phyloP scores from a whole-genome alignment of 2,329 filamentous ascomycete genomes.

The Sordariomycetes sp. region DNA sequence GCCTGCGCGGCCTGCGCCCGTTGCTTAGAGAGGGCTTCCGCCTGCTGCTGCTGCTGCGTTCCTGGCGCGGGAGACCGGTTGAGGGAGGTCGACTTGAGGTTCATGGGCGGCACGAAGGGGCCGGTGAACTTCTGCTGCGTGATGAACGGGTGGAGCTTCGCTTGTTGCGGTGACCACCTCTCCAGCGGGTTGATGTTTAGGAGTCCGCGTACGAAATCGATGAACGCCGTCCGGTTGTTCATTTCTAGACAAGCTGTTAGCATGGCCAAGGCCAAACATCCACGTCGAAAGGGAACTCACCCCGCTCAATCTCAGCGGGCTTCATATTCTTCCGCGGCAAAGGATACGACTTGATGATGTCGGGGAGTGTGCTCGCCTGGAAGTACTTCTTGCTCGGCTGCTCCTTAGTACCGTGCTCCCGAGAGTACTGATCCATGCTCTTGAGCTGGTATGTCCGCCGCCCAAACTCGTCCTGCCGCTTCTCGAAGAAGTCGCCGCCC shows the following conservation, averaged over 20 bases:
- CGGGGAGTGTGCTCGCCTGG: conserved; percentile 82
- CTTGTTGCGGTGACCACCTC: conserved; percentile 95
- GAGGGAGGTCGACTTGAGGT: conserved; percentile 75
- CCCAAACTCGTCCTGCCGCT: conserved; percentile 75
- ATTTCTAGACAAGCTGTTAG: conserved; percentile 55
- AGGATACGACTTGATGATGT: conserved; percentile 95
- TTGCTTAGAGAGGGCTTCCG: conserved; percentile 88
- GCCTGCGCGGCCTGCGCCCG: conserved; percentile 62
- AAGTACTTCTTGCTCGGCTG: conserved; percentile 99
- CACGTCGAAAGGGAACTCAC: conserved; percentile 33
- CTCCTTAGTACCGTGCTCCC: conserved; percentile 92
- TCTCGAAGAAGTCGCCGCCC: conserved; percentile 94
- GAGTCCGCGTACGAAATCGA: conserved; percentile 91
- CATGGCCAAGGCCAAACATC: not conserved
- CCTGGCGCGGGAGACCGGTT: conserved; percentile 85
- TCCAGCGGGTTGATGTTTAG: conserved; percentile 93
- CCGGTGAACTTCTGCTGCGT: conserved; percentile 96
- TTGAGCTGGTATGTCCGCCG: conserved; percentile 86
- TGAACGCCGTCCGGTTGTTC: conserved; percentile 94
- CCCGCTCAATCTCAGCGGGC: conserved; percentile 88
- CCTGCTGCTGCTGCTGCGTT: conserved; percentile 91
- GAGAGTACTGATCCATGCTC: conserved; percentile 94
- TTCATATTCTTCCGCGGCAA: conserved; percentile 99
- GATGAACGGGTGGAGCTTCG: conserved; percentile 95
- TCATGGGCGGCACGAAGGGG: conserved; percentile 95